phyloP scores from a whole-genome alignment of 495 filamentous ascomycete genomes.

The Trypethelium eluteriae region DNA sequence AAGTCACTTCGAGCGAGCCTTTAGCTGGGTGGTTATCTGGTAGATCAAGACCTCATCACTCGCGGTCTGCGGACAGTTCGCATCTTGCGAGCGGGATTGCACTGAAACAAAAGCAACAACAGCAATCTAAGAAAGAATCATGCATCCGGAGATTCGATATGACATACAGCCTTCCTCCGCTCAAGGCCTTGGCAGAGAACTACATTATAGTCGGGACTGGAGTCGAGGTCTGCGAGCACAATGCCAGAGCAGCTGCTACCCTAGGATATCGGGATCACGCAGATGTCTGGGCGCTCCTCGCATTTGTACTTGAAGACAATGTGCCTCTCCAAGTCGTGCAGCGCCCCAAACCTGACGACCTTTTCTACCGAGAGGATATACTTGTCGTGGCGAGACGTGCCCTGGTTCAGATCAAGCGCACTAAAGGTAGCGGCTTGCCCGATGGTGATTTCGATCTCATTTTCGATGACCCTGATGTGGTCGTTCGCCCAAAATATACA shows the following conservation, averaged over 20 bases:
- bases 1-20: slow-evolving; percentile 4
- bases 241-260: slow-evolving; percentile 66
- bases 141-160: neutral
- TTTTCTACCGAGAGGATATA: slow-evolving; percentile 42
- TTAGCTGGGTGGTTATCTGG: neutral
- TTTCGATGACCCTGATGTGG: slow-evolving; percentile 35
- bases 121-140: neutral
- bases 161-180: neutral
- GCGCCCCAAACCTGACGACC: neutral
- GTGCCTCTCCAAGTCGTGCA: slow-evolving; percentile 60
- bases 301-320: slow-evolving; percentile 66
- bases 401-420: slow-evolving; percentile 29
- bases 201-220: slow-evolving; percentile 30
- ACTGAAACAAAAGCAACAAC: neutral
- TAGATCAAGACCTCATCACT: neutral
- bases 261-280: slow-evolving; percentile 67
- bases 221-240: slow-evolving; percentile 61
- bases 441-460: slow-evolving; percentile 46
- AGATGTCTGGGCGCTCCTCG: slow-evolving; percentile 75
- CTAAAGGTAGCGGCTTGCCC: slow-evolving; percentile 27
- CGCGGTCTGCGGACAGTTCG: slow-evolving; percentile 2
- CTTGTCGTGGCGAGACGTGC: slow-evolving; percentile 53
- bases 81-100: neutral
- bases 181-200: neutral
- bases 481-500: slow-evolving; percentile 28